Evolutionary conservation across 2,329 filamentous ascomycete genomes (phyloP).

Genomic region (Colletotrichum trifolii): DNA sequence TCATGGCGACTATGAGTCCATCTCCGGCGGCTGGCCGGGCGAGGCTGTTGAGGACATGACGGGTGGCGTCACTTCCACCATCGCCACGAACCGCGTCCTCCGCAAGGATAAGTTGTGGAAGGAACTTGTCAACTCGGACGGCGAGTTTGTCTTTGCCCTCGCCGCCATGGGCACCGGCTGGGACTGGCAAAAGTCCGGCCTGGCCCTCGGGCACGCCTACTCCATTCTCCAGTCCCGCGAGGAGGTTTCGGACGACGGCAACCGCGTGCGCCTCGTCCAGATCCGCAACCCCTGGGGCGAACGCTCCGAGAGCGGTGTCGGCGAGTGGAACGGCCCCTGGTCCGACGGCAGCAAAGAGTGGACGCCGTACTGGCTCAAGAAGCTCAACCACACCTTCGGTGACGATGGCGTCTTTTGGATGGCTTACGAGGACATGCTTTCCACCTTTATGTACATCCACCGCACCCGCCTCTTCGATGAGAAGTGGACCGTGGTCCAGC

Average conservation of each 20-base stretch:
- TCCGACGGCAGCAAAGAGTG: conserved; percentile 84
- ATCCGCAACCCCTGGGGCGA: conserved; percentile 77
- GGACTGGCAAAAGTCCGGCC: conserved; percentile 50
- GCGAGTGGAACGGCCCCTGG: conserved; percentile 80
- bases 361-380: conserved; percentile 82
- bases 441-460: conserved; percentile 68
- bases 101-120: conserved; percentile 78
- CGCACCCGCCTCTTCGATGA: conserved; percentile 67
- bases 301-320: conserved; percentile 50
- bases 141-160: conserved; percentile 71
- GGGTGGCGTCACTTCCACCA: conserved; percentile 66
- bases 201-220: conserved; percentile 61
- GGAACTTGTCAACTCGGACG: conserved; percentile 73
- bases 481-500: conserved; percentile 56
- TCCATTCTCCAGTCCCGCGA: conserved; percentile 61
- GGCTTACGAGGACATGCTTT: conserved; percentile 67
- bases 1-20: conserved; percentile 76
- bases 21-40: conserved; percentile 74
- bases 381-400: conserved; percentile 78
- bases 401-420: conserved; percentile 78
- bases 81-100: conserved; percentile 68
- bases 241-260: conserved; percentile 53
- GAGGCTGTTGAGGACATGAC: conserved; percentile 61
- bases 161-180: conserved; percentile 46
- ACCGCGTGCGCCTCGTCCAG: conserved; percentile 53